A percentile compares a stretch with the other conserved stretches of the same genome.
Evolutionary conservation across 768 basidiomycete genomes (phyloP).

Genomic region (Lactarius tabidus): DNA sequence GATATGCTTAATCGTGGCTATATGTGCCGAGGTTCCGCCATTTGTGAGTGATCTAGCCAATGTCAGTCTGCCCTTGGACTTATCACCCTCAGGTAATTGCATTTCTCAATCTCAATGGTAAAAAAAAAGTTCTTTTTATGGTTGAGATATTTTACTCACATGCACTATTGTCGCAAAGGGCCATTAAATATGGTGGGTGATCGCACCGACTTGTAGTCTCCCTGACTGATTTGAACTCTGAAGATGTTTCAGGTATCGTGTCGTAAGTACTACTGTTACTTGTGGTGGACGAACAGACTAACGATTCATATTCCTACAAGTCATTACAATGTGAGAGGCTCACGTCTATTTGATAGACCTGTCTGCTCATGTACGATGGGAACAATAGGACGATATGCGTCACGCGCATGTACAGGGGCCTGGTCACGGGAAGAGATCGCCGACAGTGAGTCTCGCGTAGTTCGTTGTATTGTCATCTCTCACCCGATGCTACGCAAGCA

Average conservation of each 20-base stretch:
- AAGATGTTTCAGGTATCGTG: conserved; percentile 17
- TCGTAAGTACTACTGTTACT: conserved; percentile 9
- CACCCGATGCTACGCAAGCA: neutral
- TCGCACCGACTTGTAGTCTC: neutral
- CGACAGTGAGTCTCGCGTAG: neutral
- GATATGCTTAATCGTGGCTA: conserved; percentile 19
- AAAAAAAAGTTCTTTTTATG: neutral
- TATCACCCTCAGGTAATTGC: conserved; percentile 9
- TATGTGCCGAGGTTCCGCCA: conserved; percentile 14
- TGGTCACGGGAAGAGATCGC: neutral
- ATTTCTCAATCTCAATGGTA: conserved; percentile 9
- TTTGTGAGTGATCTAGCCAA: conserved; percentile 1
- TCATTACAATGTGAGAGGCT: conserved; percentile 10
- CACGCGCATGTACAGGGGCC: conserved; percentile 15
- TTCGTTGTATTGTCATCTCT: neutral
- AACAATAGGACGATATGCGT: conserved; percentile 17
- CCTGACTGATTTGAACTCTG: neutral
- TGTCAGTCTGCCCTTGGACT: neutral
- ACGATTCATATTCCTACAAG: conserved; percentile 1
- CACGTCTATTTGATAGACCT: neutral
- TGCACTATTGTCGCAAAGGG: neutral
- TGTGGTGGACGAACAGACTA: neutral
- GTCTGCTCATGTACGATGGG: neutral
- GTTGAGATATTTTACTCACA: neutral
- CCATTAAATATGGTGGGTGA: conserved; percentile 8